Conservation (phyloP, 768 basidiomycete species). For the Galerina sulciceps region DNA sequence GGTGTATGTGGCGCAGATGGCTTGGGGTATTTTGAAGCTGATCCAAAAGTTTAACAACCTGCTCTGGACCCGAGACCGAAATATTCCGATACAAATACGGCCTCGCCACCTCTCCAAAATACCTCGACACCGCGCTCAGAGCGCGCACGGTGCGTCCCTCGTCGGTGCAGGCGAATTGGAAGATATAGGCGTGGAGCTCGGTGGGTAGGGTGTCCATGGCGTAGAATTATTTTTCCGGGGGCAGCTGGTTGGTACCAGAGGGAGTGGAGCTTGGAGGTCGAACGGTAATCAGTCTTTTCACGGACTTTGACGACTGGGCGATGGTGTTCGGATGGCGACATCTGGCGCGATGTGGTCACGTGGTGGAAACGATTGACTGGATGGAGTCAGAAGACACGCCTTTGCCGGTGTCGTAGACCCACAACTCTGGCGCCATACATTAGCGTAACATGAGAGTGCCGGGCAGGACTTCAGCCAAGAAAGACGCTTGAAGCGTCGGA, state of each 20-base stretch:
- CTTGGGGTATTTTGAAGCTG: conserved; percentile 35
- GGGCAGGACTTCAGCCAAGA: too few species aligned
- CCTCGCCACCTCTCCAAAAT: conserved; percentile 39
- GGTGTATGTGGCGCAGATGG: conserved; percentile 42
- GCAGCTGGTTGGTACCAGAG: background rate
- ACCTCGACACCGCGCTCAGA: conserved; percentile 42
- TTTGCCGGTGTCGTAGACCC: too few species aligned
- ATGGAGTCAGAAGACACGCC: too few species aligned
- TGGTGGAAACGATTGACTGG: background rate
- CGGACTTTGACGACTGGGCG: background rate
- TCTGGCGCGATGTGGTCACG: conserved; percentile 24
- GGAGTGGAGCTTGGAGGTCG: background rate
- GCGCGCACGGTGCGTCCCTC: conserved; percentile 41
- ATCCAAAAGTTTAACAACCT: conserved; percentile 30
- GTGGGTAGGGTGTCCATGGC: conserved; percentile 42
- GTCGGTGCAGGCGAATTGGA: conserved; percentile 43
- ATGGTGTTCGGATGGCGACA: conserved; percentile 36
- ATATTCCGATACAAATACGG: conserved; percentile 47
- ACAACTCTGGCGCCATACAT: too few species aligned
- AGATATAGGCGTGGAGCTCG: conserved; percentile 50
- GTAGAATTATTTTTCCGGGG: background rate
- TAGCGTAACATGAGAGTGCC: too few species aligned
- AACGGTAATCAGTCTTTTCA: background rate
- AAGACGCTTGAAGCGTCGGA: too few species aligned
- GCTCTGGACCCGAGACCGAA: conserved; percentile 31